phyloP scores from a whole-genome alignment of 1,284 basidiomycete genomes.

The Leccinum idahoense region DNA sequence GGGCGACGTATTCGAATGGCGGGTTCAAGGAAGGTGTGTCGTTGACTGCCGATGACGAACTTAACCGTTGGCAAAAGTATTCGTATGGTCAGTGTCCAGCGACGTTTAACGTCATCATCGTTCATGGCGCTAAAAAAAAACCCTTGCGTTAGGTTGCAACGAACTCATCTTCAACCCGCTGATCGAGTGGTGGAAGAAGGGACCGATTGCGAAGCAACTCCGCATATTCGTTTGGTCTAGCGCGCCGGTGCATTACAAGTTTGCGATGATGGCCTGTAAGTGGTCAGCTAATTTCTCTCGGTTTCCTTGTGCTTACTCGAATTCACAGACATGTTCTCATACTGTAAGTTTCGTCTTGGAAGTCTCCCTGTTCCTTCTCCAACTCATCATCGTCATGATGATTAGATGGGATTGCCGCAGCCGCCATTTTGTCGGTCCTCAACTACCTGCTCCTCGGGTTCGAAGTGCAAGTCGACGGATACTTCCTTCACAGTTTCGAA shows the following conservation, averaged over 20 bases:
- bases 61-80: conserved; percentile 87
- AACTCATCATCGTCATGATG: neutral
- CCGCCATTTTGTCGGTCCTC: conserved; percentile 56
- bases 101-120: neutral
- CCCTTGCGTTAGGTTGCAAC: conserved; percentile 48
- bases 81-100: conserved; percentile 56
- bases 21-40: conserved; percentile 87
- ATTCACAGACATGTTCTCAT: conserved; percentile 77
- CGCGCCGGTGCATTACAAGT: conserved; percentile 80
- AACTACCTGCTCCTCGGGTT: conserved; percentile 76
- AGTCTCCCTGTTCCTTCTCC: neutral
- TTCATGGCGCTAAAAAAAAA: neutral
- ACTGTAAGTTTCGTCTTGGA: conserved; percentile 42
- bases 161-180: conserved; percentile 75
- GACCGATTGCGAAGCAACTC: conserved; percentile 75
- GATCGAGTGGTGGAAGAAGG: conserved; percentile 63
- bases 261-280: conserved; percentile 67
- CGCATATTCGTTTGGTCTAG: conserved; percentile 73
- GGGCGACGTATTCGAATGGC: conserved; percentile 79
- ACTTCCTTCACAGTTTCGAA: conserved; percentile 68
- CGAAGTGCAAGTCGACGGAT: conserved; percentile 58
- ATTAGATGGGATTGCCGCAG: conserved; percentile 68
- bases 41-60: conserved; percentile 74
- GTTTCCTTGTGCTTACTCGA: conserved; percentile 10
- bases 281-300: conserved; percentile 35